Evolutionary conservation across 2,329 filamentous ascomycete genomes (phyloP), one percentile per base, ranked within the genome.

Genomic region (Lachnellula subtilissima): DNA sequence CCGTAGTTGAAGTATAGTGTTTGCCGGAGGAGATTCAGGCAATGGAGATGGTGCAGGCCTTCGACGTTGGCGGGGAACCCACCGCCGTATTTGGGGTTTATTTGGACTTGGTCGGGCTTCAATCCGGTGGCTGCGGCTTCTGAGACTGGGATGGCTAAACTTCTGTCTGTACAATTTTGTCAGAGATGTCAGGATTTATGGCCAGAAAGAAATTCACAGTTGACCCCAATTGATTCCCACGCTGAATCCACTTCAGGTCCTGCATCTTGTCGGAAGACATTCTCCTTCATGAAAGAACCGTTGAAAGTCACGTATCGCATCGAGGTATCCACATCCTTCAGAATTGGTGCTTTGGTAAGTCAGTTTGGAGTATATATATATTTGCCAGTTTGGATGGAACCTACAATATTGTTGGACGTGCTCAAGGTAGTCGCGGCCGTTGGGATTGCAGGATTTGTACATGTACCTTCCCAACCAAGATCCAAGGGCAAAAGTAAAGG

Each of bases 11-110:
- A 81, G 63, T 77, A 75, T 8, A 81, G 68, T 0, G 74, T 69
- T 66, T 82, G 75, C 0, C 80, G 76, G 2, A 83, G 66, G 9
- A 83, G 73, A 57, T 83, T 78, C 73, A 83, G 63, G 60, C 80
- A 83, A 64, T 82, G 76, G 14, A 78, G 61, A 58, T 78, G 75
- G 63, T 77, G 74, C 7, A 78, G 63, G 9, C 74, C 76, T 65
- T 78, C 74, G 1, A 79, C 69, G 51, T 78, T 77, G 5, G 73
- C 75, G 1, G 74, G 72, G 58, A 73, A 83, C 1, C 79, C 79
- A 37, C 79, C 78, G 0, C 81, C 81, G 55, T 83, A 76, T 47
- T 75, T 72, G 7, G 73, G 61, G 12, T 71, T 75, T 50, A 82
- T 74, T 62, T 78, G 76, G 36, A 82, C 80, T 54, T 82, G 78